Evolutionary conservation across 1,284 basidiomycete genomes (phyloP).

Genomic region (Heterobasidion parviporum): DNA sequence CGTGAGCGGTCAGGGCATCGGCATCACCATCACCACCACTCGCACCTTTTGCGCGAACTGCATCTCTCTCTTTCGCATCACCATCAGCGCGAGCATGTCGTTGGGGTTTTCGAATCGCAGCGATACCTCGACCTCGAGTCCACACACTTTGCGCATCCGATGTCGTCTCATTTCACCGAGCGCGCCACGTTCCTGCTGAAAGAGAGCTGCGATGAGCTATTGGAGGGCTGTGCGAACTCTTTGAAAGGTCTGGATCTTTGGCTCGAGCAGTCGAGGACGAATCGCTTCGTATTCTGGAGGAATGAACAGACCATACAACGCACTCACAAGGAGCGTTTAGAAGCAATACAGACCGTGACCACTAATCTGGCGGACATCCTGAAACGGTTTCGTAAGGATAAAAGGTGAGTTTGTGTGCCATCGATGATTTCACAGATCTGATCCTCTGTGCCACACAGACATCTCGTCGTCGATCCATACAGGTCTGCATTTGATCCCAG

Average conservation of each 20-base stretch:
- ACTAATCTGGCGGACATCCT: constrained; percentile 31
- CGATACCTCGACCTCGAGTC: constrained; percentile 73
- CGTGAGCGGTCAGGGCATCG: constrained; percentile 7
- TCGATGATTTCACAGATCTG: constrained; percentile 7
- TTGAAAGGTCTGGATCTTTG: constrained; percentile 43
- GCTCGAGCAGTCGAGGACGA: constrained; percentile 36
- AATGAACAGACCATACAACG: constrained; percentile 20
- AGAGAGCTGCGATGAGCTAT: constrained; percentile 49
- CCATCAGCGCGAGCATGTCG: constrained; percentile 43
- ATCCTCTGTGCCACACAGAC: constrained; percentile 25
- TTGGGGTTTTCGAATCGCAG: constrained; percentile 78
- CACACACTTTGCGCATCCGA: constrained; percentile 41
- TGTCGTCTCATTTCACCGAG: constrained; percentile 41
- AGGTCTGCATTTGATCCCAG: constrained; percentile 47
- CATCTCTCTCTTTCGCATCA: constrained; percentile 10
- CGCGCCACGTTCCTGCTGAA: constrained; percentile 46
- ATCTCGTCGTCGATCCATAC: constrained; percentile 66
- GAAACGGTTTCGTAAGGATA: constrained; percentile 39
- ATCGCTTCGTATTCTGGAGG: constrained; percentile 31
- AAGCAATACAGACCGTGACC: constrained; percentile 24
- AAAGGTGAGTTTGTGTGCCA: constrained; percentile 31
- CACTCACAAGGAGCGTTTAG: constrained; percentile 26
- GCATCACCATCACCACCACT: constrained; percentile 14
- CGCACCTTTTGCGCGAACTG: constrained; percentile 19
- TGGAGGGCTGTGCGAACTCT: constrained; percentile 38